Evolutionary conservation across 306 rosid species (phyloP).

Genomic region (Oxytropis ochrocephala): DNA sequence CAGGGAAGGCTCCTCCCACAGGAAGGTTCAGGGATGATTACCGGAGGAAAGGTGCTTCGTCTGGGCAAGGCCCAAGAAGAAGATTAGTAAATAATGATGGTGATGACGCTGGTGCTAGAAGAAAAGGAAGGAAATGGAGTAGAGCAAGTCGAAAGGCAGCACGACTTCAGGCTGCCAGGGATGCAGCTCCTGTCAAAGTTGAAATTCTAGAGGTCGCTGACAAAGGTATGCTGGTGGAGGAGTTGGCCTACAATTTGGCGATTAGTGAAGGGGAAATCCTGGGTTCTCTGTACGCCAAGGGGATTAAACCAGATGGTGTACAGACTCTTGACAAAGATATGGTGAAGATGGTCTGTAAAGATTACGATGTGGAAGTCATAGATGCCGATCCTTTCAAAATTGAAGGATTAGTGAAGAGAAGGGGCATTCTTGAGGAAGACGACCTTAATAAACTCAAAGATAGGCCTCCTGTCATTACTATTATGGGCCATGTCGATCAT

Average conservation of each 20-base stretch:
- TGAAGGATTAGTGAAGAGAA: constrained; percentile 72
- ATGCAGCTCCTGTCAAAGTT: constrained; percentile 95
- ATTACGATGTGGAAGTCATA: constrained; percentile 75
- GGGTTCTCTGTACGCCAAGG: constrained; percentile 72
- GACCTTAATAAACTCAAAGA: constrained; percentile 78
- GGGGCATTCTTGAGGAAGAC: constrained; percentile 59
- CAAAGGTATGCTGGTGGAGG: constrained; percentile 80
- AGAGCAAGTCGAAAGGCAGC: constrained; percentile 97
- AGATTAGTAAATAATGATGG: too few relatives aligned
- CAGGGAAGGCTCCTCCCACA: constrained; percentile 66
- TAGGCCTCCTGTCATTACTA: constrained; percentile 94
- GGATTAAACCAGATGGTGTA: constrained; percentile 96
- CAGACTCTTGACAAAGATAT: constrained; percentile 87
- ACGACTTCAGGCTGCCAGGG: constrained; percentile 93
- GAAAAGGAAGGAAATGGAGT: constrained; percentile 98
- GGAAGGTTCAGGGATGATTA: constrained; percentile 71
- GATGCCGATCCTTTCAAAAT: constrained; percentile 71
- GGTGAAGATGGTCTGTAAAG: constrained; percentile 91
- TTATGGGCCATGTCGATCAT: constrained; percentile 99
- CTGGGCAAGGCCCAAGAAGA: too few relatives aligned
- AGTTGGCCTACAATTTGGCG: constrained; percentile 72
- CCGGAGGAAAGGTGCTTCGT: too few relatives aligned
- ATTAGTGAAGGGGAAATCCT: constrained; percentile 83
- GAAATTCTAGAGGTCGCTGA: constrained; percentile 88
- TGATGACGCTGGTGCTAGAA: constrained; percentile 51